Base-by-base conservation (phyloP, 371 early-diverging fungal genomes). In the Mucor circinelloides region DNA sequence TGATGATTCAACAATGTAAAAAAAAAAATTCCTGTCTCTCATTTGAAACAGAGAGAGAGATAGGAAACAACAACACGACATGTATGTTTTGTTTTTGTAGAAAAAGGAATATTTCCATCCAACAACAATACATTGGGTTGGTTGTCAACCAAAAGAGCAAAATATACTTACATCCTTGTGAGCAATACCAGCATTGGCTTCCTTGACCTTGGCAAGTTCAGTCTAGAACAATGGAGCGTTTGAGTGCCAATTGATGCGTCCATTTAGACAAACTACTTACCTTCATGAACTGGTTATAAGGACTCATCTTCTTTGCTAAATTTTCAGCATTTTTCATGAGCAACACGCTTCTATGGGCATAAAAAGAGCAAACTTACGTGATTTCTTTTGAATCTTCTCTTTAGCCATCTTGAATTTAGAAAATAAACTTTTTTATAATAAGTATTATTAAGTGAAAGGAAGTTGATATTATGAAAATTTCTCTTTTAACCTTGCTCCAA, bases 221-320 rank as follows among this genome's bases (percentile, higher is more conserved):
- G 81, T 77, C 82, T 83, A 73, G 32, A 31, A 9, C 3, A 44
- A 42, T 1, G 32, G 23, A 32, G 40, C 32, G 3, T 2, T 30
- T 30, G 3, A 28, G 36, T 40, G 13, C 27, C 34, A 52, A 38
- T 27, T 23, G 10, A 6, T 42, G 10, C 19, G n/a, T 23, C 17
- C 21, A 21, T 8, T n/a, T 46, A 21, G 10, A 55, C 23, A 10
- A 30, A 27, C 27, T 6, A 15, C 28, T 74, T 68, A 83, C 83
- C 80, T 89, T 89, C 89, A 91, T 90, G 72, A 85, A 91, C 63
- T 78, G 76, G 79, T 90, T 91, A 72, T 90, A 90, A 40, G 88
- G 86, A 30, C 88, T 80, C 71, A 86, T 70, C 76, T 85, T 85
- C 75, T 70, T 72, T 40, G 58, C 64, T 64, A 58, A 27, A 12